Conservation (phyloP, 352 stramenopile genomes). For the Pythium oligandrum region DNA sequence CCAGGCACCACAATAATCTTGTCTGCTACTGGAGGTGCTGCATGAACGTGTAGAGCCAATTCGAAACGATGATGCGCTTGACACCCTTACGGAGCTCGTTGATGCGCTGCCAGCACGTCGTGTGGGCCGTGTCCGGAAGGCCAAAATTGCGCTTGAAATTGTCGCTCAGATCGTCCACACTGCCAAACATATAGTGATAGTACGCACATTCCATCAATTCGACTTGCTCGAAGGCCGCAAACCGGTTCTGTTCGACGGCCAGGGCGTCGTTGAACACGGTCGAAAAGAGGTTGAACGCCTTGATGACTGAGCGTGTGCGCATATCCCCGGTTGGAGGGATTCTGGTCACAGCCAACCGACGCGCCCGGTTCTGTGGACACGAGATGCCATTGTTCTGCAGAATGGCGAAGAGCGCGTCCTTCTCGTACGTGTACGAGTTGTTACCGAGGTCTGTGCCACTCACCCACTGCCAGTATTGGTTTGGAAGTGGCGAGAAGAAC, state of each 20-base stretch:
- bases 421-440: conserved; percentile 59
- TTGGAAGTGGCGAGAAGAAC: conserved; percentile 53
- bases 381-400: conserved; percentile 24
- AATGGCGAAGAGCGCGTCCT: conserved; percentile 38
- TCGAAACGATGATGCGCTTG: conserved; percentile 14
- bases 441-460: conserved; percentile 38
- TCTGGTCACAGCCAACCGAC: conserved; percentile 7
- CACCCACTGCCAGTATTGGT: conserved; percentile 61
- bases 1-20: no score
- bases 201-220: conserved; percentile 52
- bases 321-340: not conserved
- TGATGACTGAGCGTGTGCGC: conserved; percentile 23
- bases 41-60: conserved; percentile 21
- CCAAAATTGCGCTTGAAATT: conserved; percentile 34
- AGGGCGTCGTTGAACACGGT: conserved; percentile 5
- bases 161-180: conserved; percentile 35
- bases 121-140: conserved; percentile 21
- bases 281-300: conserved; percentile 33
- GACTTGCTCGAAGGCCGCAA: conserved; percentile 34
- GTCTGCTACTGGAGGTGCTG: conserved; percentile 5
- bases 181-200: conserved; percentile 33
- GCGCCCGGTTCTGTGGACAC: conserved; percentile 37
- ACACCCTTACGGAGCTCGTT: conserved; percentile 11
- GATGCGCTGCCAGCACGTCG: conserved; percentile 32
- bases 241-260: conserved; percentile 3